Conservation (phyloP, 306 rosid species). For the Fragaria nilgerrensis region DNA sequence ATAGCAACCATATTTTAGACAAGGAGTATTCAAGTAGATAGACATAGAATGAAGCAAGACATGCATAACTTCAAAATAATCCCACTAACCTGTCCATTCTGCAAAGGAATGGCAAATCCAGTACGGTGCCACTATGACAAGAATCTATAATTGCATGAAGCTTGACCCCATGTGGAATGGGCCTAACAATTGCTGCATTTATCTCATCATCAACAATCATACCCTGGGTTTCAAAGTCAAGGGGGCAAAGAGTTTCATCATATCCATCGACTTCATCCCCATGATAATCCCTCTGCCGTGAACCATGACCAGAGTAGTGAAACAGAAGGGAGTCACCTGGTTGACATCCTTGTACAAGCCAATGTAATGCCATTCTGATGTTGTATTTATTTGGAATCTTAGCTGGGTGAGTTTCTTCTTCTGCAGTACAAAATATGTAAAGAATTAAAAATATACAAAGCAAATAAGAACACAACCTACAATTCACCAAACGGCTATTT, state of each 20-base stretch:
- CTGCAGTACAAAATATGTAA: conserved; percentile 51
- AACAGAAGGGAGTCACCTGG: conserved; percentile 94
- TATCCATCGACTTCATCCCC: conserved; percentile 96
- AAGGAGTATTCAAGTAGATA: not conserved
- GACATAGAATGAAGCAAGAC: not conserved
- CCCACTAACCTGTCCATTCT: conserved; percentile 79
- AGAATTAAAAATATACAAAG: conserved; percentile 1
- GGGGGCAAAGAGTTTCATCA: conserved; percentile 94
- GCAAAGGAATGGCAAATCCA: conserved; percentile 97
- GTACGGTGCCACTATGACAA: conserved; percentile 93
- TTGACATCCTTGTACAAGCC: conserved; percentile 95
- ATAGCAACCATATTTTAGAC: conserved; percentile 3
- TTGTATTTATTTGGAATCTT: conserved; percentile 72
- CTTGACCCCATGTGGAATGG: conserved; percentile 82
- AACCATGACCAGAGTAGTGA: conserved; percentile 99
- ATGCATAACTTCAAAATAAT: not conserved
- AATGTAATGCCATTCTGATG: conserved; percentile 94
- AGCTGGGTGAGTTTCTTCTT: conserved; percentile 86
- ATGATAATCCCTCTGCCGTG: conserved; percentile 76
- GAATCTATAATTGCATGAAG: conserved; percentile 95
- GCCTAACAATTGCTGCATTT: conserved; percentile 68
- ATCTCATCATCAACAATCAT: conserved; percentile 99
- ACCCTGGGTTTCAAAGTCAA: conserved; percentile 98
- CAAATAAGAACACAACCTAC: not conserved
- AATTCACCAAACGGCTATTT: not conserved